Evolutionary conservation across 2,329 filamentous ascomycete species (phyloP).

Genomic region (Epichloe uncinata): DNA sequence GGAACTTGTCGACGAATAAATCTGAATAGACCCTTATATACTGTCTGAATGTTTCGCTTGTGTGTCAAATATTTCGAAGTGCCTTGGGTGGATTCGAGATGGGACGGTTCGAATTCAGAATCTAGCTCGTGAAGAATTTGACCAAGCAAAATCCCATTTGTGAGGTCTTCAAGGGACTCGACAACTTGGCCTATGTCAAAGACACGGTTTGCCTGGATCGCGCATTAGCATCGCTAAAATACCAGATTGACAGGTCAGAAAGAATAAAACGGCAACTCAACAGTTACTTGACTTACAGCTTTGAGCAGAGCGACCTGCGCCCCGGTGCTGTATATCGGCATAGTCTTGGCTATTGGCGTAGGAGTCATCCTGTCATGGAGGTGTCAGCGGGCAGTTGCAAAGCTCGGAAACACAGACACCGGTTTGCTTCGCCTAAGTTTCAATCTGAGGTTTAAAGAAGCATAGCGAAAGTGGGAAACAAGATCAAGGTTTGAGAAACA

Average conservation of each 20-base stretch:
- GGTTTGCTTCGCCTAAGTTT: neutral
- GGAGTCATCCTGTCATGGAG: neutral
- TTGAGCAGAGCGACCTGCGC: slow-evolving; percentile 42
- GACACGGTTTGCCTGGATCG: slow-evolving; percentile 20
- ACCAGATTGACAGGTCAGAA: neutral
- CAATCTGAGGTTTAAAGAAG: neutral
- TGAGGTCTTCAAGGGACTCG: slow-evolving; percentile 36
- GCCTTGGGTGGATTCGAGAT: slow-evolving; percentile 34
- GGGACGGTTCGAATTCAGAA: slow-evolving; percentile 38
- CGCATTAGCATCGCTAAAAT: slow-evolving; percentile 3
- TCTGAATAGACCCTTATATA: slow-evolving; percentile 40
- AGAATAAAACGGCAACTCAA: neutral
- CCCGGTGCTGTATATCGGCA: slow-evolving; percentile 26
- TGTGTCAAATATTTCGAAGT: slow-evolving; percentile 32
- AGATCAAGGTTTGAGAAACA: neutral
- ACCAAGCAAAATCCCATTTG: slow-evolving; percentile 41
- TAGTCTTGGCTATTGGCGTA: slow-evolving; percentile 8
- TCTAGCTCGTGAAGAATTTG: slow-evolving; percentile 46
- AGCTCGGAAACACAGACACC: neutral
- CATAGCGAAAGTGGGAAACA: neutral
- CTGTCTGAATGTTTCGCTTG: slow-evolving; percentile 38
- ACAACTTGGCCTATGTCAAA: slow-evolving; percentile 32
- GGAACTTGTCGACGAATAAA: slow-evolving; percentile 41
- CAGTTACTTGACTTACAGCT: slow-evolving; percentile 29
- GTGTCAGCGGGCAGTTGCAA: neutral